Evolutionary conservation across 2,329 filamentous ascomycete genomes (phyloP), one percentile per base, ranked within the genome.

Genomic region (Podosphaera xanthii): DNA sequence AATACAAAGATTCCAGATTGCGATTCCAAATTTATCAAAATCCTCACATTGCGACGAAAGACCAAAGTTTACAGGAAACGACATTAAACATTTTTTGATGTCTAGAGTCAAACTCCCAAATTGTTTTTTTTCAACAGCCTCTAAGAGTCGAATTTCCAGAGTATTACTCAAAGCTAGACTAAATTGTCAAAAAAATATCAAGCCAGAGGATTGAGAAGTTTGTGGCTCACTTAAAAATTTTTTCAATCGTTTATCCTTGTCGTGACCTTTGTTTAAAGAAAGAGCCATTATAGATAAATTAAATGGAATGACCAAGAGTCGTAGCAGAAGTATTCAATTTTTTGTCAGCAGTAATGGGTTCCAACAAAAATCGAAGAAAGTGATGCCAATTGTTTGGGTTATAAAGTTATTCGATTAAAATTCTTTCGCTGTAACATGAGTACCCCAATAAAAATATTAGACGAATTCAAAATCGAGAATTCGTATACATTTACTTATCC

Each of bases 1-100:
- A 1, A 81, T 80, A 48, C 80, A 81, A 4, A 77, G 67, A 63
- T 88, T 88, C 84, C 84, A 88, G 6, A 88, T 70, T 33, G 73
- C 71, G 0, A 77, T 76, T 59, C 78, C 84, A 5, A 73, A 64
- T 4, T 64, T 68, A 61, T 86, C 82, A 2, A 87, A 70, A 4
- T 77, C 73, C 33, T 71, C 69, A 49, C 73, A 71, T 58, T 69
- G 72, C 3, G 69, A 63, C 3, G 66, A 63, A 33, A 69, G 62
- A 38, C 65, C 57, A 1, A 71, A 62, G 8, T 65, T 68, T 31
- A 64, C 70, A 31, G 71, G 68, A 34, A 69, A 71, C 42, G 64
- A 66, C 1, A 61, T 60, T 48, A 74, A 69, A 8, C 72, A 70
- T 6, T 68, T 69, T 40, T 73, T 69, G 35, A 78, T 69, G 22